Base-by-base conservation (phyloP, 208 protist species). In the Trypanosoma conorhini region DNA sequence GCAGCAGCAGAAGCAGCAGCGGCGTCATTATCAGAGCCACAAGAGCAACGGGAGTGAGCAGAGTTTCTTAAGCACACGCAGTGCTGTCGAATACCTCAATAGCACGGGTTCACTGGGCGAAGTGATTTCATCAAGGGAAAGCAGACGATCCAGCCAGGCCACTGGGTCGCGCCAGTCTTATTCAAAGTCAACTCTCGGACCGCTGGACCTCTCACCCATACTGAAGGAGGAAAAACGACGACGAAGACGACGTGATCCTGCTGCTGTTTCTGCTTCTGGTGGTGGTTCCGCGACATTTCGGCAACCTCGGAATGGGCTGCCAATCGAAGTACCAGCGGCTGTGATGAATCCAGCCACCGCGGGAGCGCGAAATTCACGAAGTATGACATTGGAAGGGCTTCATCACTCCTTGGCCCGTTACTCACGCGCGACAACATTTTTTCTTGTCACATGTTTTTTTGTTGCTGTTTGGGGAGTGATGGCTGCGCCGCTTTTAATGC, bases 181-280 rank as follows among this genome's bases (percentile, higher is more conserved):
- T 35, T 68, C 76, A 48, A 85, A 67, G 12, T 80, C 78, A 22
- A 79, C 80, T 21, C 19, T 86, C 10, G 64, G 75, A 55, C 82
- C 82, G 30, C 78, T 82, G 0, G 68, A 93, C 30, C 46, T 90
- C 12, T 89, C 83, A 31, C 74, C 87, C 31, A 88, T 93, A 24
- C 26, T 80, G 48, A 76, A 75, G 50, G 77, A 83, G 55, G 74
- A 73, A 30, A 80, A 80, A 67, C 66, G 75, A 55, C 62, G 40
- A 22, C 60, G 64, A 26, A 44, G 35, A 46, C 55, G 26, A 57
- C 13, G 17, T 35, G 55, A 1, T 35, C 7, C 28, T 42, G 9
- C 44, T 50, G 63, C 2, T 28, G n/a, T 35, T 69, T 26, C 8
- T 54, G 55, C 28, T 22, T 5, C 55, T 50, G 35, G 9, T 54